phyloP scores from a whole-genome alignment of 1,139 yeast genomes.

The Meyerozyma guilliermondii region DNA sequence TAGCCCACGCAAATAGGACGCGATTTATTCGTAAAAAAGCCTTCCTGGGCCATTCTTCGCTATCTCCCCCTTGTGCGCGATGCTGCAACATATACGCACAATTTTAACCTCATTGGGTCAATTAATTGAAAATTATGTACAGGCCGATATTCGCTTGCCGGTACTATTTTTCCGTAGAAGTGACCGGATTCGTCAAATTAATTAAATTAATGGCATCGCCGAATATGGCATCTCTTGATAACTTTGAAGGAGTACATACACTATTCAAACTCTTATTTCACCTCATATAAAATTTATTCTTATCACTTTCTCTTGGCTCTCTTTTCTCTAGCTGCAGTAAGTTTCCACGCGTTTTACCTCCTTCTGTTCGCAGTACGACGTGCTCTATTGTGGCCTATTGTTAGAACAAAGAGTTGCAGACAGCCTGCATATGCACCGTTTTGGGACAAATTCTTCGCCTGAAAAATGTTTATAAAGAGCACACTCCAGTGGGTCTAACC shows the following conservation, averaged over 20 bases:
- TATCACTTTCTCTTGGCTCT: too few species aligned
- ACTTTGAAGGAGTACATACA: too few species aligned
- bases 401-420: not conserved
- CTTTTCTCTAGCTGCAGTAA: not conserved
- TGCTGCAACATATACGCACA: not conserved
- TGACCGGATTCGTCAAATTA: too few species aligned
- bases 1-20: not conserved
- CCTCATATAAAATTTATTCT: too few species aligned
- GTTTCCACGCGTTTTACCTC: not conserved
- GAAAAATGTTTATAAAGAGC: not conserved
- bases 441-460: not conserved
- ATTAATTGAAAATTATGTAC: not conserved
- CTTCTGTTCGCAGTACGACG: not conserved
- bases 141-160: not conserved
- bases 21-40: not conserved
- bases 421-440: not conserved
- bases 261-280: too few species aligned
- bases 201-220: too few species aligned
- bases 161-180: too few species aligned
- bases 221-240: too few species aligned
- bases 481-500: constrained; percentile 1
- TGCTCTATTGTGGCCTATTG: not conserved
- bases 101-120: not conserved
- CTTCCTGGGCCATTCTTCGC: not conserved
- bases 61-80: not conserved